Evolutionary conservation across 176 grass and related monocot species (phyloP).

Genomic region (Oryza punctata): DNA sequence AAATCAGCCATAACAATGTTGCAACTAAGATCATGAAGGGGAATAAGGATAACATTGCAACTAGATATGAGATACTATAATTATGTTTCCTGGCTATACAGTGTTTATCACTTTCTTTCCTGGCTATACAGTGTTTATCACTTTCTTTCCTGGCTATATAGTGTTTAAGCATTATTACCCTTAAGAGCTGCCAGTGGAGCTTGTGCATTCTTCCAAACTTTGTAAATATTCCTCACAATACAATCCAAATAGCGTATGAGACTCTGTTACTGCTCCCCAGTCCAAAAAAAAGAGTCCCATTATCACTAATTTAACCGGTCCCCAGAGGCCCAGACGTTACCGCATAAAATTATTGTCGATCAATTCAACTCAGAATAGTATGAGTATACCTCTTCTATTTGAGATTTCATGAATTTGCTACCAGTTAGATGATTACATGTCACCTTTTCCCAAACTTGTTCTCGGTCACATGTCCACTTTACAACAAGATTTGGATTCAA

Average conservation of each 20-base stretch:
- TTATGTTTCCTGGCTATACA: not conserved
- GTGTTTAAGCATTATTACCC: not conserved
- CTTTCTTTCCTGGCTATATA: too few species aligned
- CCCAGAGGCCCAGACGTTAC: too few species aligned
- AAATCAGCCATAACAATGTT: conserved; percentile 33
- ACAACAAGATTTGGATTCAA: conserved; percentile 2
- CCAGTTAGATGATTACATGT: not conserved
- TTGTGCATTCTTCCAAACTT: not conserved
- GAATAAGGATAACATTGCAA: conserved; percentile 4
- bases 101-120: not conserved
- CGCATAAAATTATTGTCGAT: too few species aligned
- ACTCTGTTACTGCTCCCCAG: not conserved
- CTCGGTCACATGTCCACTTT: not conserved
- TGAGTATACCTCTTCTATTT: too few species aligned
- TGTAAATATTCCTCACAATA: not conserved
- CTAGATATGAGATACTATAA: not conserved
- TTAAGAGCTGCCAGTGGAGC: not conserved
- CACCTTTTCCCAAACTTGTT: too few species aligned
- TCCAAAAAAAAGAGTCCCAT: not conserved
- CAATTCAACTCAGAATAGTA: too few species aligned
- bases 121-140: not conserved
- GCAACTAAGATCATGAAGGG: conserved; percentile 23
- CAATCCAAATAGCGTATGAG: not conserved
- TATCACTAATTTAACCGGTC: too few species aligned
- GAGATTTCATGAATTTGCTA: too few species aligned